These are phyloP conservation scores for Cyclanthera cordifolia DNA, from an alignment of 306 rosid genomes.

Conservation along the genomic window DNA sequence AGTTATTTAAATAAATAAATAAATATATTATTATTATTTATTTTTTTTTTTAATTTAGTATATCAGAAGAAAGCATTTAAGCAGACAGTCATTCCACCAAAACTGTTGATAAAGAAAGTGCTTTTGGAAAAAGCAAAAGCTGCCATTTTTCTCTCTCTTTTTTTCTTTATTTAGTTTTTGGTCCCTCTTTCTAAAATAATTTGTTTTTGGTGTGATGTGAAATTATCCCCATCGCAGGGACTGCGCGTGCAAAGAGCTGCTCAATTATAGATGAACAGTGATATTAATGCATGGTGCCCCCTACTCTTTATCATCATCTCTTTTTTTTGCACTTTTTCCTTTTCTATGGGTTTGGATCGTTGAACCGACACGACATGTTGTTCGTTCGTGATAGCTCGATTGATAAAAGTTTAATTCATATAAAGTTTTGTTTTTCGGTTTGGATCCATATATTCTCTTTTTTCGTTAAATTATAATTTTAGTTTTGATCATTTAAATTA, in stretches of 20 bases:
- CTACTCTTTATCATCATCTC: neutral
- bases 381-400: neutral
- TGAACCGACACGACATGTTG: neutral
- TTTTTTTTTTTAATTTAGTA: neutral
- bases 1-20: too few relatives aligned
- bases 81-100: constrained; percentile 56
- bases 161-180: neutral
- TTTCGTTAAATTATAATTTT: neutral
- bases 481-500: too few relatives aligned
- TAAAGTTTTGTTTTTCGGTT: neutral
- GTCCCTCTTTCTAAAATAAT: constrained; percentile 6
- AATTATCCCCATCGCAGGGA: constrained; percentile 3
- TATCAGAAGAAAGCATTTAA: constrained; percentile 8
- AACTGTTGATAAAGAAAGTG: constrained; percentile 45
- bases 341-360: neutral
- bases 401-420: neutral
- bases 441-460: neutral
- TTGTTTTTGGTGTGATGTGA: neutral
- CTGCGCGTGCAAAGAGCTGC: constrained; percentile 11
- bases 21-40: too few relatives aligned
- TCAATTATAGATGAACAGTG: constrained; percentile 12
- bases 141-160: constrained; percentile 32
- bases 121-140: constrained; percentile 67
- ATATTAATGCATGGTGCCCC: neutral
- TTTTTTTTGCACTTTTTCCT: neutral